Evolutionary conservation across 352 stramenopile genomes (phyloP).

Genomic region (Globisporangium emineosum): DNA sequence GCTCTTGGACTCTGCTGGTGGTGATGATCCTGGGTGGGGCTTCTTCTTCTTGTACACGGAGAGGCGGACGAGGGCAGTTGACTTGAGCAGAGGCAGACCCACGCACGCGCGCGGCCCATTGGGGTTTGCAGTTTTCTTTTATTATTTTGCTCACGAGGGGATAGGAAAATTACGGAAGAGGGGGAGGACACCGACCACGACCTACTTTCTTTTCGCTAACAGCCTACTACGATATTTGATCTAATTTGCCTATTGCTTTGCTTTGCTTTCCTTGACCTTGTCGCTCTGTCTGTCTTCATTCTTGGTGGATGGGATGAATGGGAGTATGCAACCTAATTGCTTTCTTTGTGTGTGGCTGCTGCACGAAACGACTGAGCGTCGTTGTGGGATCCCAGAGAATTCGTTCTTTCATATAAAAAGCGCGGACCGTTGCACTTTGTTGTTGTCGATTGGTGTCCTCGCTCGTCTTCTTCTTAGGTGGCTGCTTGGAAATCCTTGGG

Average conservation of each 20-base stretch:
- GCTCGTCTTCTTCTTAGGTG: not conserved
- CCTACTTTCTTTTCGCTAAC: conserved; percentile 5
- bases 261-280: not conserved
- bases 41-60: not conserved
- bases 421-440: too few species aligned
- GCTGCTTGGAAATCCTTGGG: conserved; percentile 33
- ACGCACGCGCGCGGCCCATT: not conserved
- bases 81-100: not conserved
- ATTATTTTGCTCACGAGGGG: conserved; percentile 7
- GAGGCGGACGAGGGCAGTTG: not conserved
- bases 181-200: not conserved
- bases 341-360: conserved; percentile 3
- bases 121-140: not conserved
- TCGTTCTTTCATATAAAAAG: not conserved
- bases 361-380: not conserved
- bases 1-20: not conserved
- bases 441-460: not conserved
- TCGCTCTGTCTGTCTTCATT: not conserved
- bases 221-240: conserved; percentile 6
- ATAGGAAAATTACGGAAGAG: not conserved
- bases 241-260: conserved; percentile 4
- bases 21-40: too few species aligned
- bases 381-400: not conserved
- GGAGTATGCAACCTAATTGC: conserved; percentile 6
- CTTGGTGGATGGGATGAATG: not conserved